Evolutionary conservation across 805 yeast species (phyloP), one percentile per base, ranked within the genome.

Genomic region (Citeromyces matritensis): DNA sequence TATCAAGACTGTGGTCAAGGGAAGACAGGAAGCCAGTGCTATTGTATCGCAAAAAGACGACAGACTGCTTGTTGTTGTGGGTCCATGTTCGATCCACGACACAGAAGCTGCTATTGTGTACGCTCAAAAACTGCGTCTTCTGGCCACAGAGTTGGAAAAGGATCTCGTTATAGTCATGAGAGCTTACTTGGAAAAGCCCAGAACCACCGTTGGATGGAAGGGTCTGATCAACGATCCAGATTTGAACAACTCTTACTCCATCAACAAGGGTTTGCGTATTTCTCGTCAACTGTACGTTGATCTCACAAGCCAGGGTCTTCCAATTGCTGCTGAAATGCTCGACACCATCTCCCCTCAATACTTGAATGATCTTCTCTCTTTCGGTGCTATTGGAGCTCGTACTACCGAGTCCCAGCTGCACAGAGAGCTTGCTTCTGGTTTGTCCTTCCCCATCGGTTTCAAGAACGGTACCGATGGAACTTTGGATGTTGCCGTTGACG

Each of bases 121-220:
- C 61, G 82, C 88, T 45, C 60, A 64, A 24, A 62, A 73, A 45
- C 67, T 88, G 35, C 56, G 69, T 28, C 62, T 60, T 33, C 50
- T 77, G 24, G 58, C 79, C 27, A 72, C 72, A 35, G 65, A 73
- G 48, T 62, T 80, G 39, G 64, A 76, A 40, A 73, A 69, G 30
- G 95, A 88, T 43, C 65, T 91, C 37, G 70, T 75, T 35, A 76
- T 91, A 36, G 77, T 91, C 39, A 91, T 91, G 98, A 76, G 98
- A 60, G 97, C 97, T 3, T 91, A 91, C 63, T 66, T 91, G 48
- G 98, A 88, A 56, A 88, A 88, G 59, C 98, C 98, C 45, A 75
- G 98, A 60, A 88, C 98, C 32, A 88, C 97, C 19, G 97, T 91
- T 29, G 98, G 98, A 37, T 88, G 98, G 98, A 88, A 88, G 60